Percentiles rank a stretch among this genome's conserved stretches.
Evolutionary conservation across 768 basidiomycete genomes (phyloP).

Genomic region (Dioszegia aurantiaca): DNA sequence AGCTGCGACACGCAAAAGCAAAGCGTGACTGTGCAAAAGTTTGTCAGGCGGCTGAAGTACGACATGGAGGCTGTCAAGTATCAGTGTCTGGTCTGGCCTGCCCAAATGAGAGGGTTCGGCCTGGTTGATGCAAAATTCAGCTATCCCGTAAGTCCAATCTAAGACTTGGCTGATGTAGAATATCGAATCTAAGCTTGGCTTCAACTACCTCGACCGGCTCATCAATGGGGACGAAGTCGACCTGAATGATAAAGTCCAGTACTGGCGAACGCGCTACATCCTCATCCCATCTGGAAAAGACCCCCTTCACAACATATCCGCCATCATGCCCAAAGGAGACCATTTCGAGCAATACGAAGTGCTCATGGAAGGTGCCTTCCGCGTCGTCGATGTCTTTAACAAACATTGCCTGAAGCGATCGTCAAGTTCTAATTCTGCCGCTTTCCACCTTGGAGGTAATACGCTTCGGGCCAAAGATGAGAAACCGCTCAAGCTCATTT

Average conservation of each 20-base stretch:
- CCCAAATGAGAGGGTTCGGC: constrained; percentile 80
- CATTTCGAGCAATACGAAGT: constrained; percentile 69
- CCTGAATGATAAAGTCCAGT: constrained; percentile 68
- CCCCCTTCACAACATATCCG: constrained; percentile 52
- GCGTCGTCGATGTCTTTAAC: constrained; percentile 81
- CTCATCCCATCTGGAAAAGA: constrained; percentile 80
- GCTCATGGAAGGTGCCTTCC: constrained; percentile 82
- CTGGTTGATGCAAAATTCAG: constrained; percentile 71
- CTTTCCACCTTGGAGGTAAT: constrained; percentile 9
- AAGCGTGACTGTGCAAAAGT: constrained; percentile 79
- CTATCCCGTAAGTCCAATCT: constrained; percentile 59
- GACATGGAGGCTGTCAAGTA: constrained; percentile 64
- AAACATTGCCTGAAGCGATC: constrained; percentile 71
- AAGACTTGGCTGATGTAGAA: constrained; percentile 17
- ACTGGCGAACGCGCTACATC: constrained; percentile 91
- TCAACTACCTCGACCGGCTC: constrained; percentile 51
- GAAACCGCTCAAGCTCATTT: constrained; percentile 66
- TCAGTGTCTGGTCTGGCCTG: constrained; percentile 90
- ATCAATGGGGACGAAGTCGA: constrained; percentile 47
- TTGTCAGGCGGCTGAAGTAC: constrained; percentile 65
- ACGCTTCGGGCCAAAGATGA: constrained; percentile 53
- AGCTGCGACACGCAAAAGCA: constrained; percentile 75
- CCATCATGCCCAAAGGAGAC: constrained; percentile 61
- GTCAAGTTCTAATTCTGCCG: neutral
- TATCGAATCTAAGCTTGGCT: constrained; percentile 45